Evolutionary conservation across 306 rosid genomes (phyloP).

Genomic region (Corylus americana): DNA sequence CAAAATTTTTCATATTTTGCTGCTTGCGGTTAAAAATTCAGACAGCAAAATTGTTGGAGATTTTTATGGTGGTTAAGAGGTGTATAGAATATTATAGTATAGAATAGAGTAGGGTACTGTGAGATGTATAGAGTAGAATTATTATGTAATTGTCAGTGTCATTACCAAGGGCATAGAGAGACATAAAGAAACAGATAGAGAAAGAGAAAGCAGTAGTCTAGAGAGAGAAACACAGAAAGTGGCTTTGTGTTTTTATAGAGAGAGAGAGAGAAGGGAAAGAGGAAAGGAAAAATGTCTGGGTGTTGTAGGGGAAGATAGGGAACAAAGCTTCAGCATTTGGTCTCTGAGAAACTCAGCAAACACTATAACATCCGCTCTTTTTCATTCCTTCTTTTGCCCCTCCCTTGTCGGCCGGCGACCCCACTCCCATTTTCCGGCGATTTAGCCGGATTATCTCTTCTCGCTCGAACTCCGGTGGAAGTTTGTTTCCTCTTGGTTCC

Average conservation of each 20-base stretch:
- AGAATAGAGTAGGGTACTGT: neutral
- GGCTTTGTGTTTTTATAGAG: neutral
- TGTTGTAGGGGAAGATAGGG: conserved; percentile 54
- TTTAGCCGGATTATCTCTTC: conserved; percentile 23
- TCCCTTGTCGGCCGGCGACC: conserved; percentile 7
- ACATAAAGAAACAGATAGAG: neutral
- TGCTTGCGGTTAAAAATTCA: too few relatives aligned
- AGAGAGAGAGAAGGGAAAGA: conserved; percentile 10
- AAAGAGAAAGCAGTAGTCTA: neutral
- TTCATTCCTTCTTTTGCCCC: conserved; percentile 25
- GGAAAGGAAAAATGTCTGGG: conserved; percentile 34
- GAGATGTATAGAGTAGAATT: neutral
- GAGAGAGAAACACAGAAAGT: neutral
- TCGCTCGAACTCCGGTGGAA: neutral
- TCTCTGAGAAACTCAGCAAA: conserved; percentile 47
- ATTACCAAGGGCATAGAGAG: conserved; percentile 4
- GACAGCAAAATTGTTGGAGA: too few relatives aligned
- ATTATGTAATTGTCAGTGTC: neutral
- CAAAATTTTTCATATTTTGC: too few relatives aligned
- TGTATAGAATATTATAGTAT: too few relatives aligned
- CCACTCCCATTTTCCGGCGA: conserved; percentile 16
- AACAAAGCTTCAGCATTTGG: conserved; percentile 56
- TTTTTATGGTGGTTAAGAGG: too few relatives aligned
- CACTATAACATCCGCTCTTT: conserved; percentile 11
- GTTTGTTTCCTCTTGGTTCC: neutral